phyloP scores from a whole-genome alignment of 1,139 yeast species.

The Eremothecium sinecaudum region DNA sequence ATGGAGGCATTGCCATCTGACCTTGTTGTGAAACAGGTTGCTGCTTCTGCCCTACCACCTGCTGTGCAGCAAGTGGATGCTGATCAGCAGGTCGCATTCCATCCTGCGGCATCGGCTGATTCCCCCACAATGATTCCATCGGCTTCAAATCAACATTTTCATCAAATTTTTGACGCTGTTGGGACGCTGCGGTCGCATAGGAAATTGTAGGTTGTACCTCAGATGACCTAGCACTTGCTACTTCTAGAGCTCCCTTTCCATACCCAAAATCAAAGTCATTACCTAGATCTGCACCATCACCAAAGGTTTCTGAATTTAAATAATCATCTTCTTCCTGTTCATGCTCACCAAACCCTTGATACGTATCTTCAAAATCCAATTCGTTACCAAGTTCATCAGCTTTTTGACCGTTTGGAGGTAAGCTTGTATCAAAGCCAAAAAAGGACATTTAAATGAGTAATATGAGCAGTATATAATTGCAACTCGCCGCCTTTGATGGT shows the following conservation, averaged over 20 bases:
- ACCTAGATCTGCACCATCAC: constrained; percentile 49
- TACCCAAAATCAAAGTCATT: constrained; percentile 69
- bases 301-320: constrained; percentile 83
- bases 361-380: constrained; percentile 71
- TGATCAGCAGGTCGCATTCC: constrained; percentile 9
- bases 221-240: constrained; percentile 14
- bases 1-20: constrained; percentile 18
- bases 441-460: no score
- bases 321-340: constrained; percentile 69
- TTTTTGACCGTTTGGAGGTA: constrained; percentile 12
- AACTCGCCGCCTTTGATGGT: no score
- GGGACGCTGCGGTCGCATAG: constrained; percentile 50
- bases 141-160: constrained; percentile 46
- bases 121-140: constrained; percentile 58
- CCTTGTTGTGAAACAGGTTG: constrained; percentile 9
- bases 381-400: constrained; percentile 23
- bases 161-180: constrained; percentile 21
- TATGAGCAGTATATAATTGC: no score
- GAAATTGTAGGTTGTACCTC: constrained; percentile 34
- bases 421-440: constrained; percentile 27
- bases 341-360: constrained; percentile 66
- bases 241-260: constrained; percentile 13
- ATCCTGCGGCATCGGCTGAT: constrained; percentile 3
- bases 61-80: constrained; percentile 11
- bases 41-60: constrained; percentile 15